A percentile compares a stretch with the other conserved stretches of the same genome.
Conservation (phyloP, 106 monocot species). For the Acorus calamus region DNA sequence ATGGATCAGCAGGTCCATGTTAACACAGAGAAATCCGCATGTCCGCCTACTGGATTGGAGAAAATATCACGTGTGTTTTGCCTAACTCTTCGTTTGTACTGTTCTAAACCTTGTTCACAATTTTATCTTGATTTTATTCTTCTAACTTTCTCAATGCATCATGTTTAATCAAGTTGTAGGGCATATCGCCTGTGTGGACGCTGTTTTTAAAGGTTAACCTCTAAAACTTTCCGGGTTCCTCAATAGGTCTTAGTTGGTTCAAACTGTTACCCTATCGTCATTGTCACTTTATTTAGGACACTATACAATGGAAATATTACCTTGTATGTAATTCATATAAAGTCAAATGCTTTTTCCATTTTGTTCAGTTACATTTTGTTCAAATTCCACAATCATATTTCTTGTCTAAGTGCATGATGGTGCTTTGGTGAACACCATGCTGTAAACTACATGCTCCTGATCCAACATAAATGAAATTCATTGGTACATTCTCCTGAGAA, state of each 20-base stretch:
- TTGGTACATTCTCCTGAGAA: background rate
- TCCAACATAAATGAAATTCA: conserved; percentile 6
- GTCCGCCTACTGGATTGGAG: conserved; percentile 36
- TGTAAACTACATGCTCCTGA: conserved; percentile 16
- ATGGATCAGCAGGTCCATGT: conserved; percentile 43
- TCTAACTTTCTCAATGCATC: conserved; percentile 16
- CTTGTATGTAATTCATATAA: background rate
- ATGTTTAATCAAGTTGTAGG: conserved; percentile 30
- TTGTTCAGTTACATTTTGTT: background rate
- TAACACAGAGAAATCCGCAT: conserved; percentile 41
- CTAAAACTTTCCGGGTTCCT: conserved; percentile 8
- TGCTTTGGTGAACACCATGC: conserved; percentile 16
- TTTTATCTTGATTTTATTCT: conserved; percentile 13
- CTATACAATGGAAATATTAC: background rate
- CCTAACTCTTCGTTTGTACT: conserved; percentile 19
- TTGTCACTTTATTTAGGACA: background rate
- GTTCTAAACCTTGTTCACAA: conserved; percentile 12
- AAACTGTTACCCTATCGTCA: background rate
- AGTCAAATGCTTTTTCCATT: background rate
- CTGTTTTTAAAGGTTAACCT: conserved; percentile 21
- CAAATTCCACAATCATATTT: conserved; percentile 7
- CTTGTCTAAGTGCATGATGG: conserved; percentile 11
- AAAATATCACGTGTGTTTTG: conserved; percentile 48
- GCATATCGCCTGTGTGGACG: conserved; percentile 13
- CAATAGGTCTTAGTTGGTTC: too few relatives aligned